Evolutionary conservation across 352 stramenopile species (phyloP).

Genomic region (Thalassiosira hispida): DNA sequence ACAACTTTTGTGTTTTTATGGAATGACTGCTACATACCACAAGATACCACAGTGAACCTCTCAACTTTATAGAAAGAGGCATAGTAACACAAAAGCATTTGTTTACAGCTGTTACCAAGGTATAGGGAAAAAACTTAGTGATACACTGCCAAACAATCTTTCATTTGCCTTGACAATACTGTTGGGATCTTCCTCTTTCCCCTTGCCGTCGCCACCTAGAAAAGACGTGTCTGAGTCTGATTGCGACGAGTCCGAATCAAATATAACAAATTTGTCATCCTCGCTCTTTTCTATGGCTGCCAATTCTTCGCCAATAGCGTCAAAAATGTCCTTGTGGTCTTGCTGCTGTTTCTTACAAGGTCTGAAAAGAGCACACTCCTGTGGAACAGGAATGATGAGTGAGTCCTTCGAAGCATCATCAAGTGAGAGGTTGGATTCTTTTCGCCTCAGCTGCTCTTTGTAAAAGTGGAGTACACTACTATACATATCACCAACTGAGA

Average conservation of each 20-base stretch:
- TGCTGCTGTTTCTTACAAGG: constrained; percentile 26
- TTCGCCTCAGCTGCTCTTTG: constrained; percentile 31
- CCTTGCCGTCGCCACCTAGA: constrained; percentile 8
- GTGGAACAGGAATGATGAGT: constrained; percentile 35
- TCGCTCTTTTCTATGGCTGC: constrained; percentile 53
- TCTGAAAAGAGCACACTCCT: constrained; percentile 59
- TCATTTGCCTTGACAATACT: constrained; percentile 43
- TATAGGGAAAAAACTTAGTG: constrained; percentile 57
- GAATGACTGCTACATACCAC: too few species aligned
- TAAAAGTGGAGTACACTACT: constrained; percentile 46
- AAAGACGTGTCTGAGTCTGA: constrained; percentile 58
- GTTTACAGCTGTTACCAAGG: background rate
- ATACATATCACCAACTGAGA: constrained; percentile 60
- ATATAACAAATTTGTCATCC: constrained; percentile 31
- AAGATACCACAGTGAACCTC: too few species aligned
- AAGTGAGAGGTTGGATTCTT: constrained; percentile 32
- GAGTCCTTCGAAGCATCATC: constrained; percentile 25
- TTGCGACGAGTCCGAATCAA: constrained; percentile 51
- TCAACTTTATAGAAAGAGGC: too few species aligned
- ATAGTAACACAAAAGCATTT: too few species aligned
- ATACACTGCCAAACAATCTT: constrained; percentile 60
- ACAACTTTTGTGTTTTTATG: too few species aligned
- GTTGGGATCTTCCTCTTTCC: constrained; percentile 30
- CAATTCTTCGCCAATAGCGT: constrained; percentile 56
- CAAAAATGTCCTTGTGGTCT: constrained; percentile 42